These are phyloP conservation scores for Cercospora zeae-maydis DNA, from an alignment of 2,329 filamentous ascomycete species.

Conservation along the genomic window DNA sequence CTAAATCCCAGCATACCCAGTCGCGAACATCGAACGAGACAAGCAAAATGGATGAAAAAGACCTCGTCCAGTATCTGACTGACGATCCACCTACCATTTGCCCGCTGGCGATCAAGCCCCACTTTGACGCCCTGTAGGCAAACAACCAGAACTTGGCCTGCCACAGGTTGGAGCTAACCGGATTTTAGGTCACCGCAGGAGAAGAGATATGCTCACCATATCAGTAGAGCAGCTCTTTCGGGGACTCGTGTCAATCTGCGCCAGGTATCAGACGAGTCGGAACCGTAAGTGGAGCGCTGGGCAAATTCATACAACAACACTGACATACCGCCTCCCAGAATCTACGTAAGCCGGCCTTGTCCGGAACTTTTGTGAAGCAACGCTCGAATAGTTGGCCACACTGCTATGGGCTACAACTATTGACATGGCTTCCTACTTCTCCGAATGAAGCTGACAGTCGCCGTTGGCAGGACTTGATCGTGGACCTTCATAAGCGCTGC, in stretches of 20 bases:
- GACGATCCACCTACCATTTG: constrained; percentile 88
- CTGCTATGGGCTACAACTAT: not conserved
- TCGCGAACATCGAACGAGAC: not conserved
- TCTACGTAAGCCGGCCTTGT: not conserved
- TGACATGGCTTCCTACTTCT: not conserved
- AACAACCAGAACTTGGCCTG: not conserved
- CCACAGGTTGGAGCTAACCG: not conserved
- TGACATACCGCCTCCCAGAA: not conserved
- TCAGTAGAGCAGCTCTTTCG: constrained; percentile 59
- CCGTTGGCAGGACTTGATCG: constrained; percentile 53
- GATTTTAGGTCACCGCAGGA: constrained; percentile 44
- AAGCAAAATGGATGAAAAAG: constrained; percentile 41
- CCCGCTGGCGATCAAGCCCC: constrained; percentile 82
- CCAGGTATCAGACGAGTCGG: constrained; percentile 52
- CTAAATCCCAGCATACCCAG: not conserved
- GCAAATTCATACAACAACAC: not conserved
- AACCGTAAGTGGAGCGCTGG: constrained; percentile 24
- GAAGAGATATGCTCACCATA: constrained; percentile 86
- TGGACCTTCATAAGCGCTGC: constrained; percentile 47
- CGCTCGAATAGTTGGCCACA: not conserved
- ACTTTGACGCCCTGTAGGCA: constrained; percentile 68
- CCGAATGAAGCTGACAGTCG: not conserved
- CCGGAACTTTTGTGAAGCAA: not conserved
- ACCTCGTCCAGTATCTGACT: constrained; percentile 71
- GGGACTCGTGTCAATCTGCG: constrained; percentile 53